A percentile compares a stretch with the other conserved stretches of the same genome.
Evolutionary conservation across 108 stramenopile genomes (phyloP).

Genomic region (Pinguiococcus pyrenoidosus): DNA sequence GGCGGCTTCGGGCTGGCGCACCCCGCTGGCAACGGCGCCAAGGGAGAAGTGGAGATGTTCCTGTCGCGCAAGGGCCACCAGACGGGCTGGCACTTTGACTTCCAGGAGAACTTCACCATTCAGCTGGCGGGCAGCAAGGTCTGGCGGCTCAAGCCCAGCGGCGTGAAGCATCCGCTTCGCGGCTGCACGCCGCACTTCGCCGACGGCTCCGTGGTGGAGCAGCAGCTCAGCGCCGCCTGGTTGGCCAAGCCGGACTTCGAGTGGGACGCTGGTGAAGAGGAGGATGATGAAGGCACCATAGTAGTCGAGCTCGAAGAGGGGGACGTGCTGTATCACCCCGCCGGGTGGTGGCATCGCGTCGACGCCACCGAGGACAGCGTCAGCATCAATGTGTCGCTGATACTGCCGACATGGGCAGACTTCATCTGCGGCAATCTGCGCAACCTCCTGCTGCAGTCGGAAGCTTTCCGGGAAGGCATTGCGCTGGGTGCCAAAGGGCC

Average conservation of each 20-base stretch:
- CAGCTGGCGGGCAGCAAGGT: conserved; percentile 62
- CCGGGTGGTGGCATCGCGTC: conserved; percentile 76
- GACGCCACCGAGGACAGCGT: conserved; percentile 63
- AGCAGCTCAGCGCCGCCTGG: conserved; percentile 51
- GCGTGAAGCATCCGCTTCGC: conserved; percentile 51
- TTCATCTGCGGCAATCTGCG: conserved; percentile 51
- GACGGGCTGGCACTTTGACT: conserved; percentile 75
- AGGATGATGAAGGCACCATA: conserved; percentile 31
- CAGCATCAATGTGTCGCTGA: conserved; percentile 66
- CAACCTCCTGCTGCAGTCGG: conserved; percentile 46
- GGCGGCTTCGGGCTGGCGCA: conserved; percentile 64
- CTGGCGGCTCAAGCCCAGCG: conserved; percentile 59
- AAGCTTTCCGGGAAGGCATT: background rate
- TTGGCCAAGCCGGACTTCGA: background rate
- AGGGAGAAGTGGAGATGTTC: conserved; percentile 77
- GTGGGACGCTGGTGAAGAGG: conserved; percentile 35
- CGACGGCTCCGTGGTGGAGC: conserved; percentile 52
- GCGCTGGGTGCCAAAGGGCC: too few relatives aligned
- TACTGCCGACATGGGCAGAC: conserved; percentile 63
- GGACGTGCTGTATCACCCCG: conserved; percentile 78
- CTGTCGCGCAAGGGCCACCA: conserved; percentile 39
- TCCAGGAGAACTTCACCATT: conserved; percentile 87
- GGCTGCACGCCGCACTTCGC: conserved; percentile 74
- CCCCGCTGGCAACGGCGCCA: conserved; percentile 29
- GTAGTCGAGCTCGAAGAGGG: conserved; percentile 49